These are phyloP conservation scores for Phlyctochytrium bullatum DNA, from an alignment of 192 early-diverging fungal species.

Conservation along the genomic window DNA sequence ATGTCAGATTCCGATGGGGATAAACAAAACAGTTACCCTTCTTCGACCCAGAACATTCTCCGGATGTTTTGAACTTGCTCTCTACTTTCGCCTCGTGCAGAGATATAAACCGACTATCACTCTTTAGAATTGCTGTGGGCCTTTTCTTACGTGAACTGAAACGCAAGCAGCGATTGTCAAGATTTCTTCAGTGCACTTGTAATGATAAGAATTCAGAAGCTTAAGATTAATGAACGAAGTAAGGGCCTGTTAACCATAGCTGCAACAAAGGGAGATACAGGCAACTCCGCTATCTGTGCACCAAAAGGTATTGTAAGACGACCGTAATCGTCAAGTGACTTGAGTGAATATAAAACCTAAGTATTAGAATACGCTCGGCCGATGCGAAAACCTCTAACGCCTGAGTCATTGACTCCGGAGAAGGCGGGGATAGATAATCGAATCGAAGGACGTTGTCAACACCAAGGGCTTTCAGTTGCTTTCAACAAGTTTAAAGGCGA, in stretches of 20 bases:
- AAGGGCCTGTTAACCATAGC: conserved; percentile 49
- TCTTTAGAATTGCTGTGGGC: no score
- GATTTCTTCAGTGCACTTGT: conserved; percentile 71
- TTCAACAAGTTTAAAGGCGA: background rate
- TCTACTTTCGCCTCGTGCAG: conserved; percentile 50
- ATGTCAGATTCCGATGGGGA: no score
- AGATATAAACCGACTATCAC: no score
- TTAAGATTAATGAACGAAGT: conserved; percentile 12
- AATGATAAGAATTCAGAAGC: conserved; percentile 59
- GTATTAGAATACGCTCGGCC: no score
- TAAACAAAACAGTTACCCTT: conserved; percentile 66
- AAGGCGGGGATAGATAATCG: conserved; percentile 75
- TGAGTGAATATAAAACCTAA: conserved; percentile 68
- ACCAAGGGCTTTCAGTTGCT: conserved; percentile 74
- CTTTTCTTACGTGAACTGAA: conserved; percentile 64
- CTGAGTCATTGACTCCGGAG: conserved; percentile 65
- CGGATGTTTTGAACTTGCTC: no score
- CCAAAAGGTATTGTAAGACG: conserved; percentile 71
- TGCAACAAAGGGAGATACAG: conserved; percentile 68
- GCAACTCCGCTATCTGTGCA: conserved; percentile 69
- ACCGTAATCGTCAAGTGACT: conserved; percentile 69
- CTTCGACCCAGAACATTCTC: conserved; percentile 74
- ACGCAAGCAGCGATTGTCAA: conserved; percentile 78
- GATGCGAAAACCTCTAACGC: conserved; percentile 59
- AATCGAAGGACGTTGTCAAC: conserved; percentile 79